Percentiles rank a stretch among this genome's conserved stretches.
These are phyloP conservation scores for Plasmodium berghei DNA, from an alignment of 169 alveolate species.

Conservation along the genomic window DNA sequence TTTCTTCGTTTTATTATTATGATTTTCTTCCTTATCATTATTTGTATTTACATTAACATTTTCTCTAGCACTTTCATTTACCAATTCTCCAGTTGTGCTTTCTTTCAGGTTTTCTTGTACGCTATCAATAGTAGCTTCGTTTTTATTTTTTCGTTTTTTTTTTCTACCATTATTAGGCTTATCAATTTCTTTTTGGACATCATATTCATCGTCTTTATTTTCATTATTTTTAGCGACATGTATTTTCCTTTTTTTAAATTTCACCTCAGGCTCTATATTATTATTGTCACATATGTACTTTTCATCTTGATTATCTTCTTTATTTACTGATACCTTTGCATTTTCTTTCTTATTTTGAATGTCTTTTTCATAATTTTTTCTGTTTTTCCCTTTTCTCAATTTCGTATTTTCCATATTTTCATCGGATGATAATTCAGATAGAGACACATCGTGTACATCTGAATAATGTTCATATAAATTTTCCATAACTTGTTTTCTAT, in stretches of 20 bases:
- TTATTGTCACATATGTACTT: slow-evolving; percentile 2
- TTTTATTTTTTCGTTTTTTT: too few relatives aligned
- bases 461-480: slow-evolving; percentile 39
- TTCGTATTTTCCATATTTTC: slow-evolving; percentile 6
- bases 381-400: slow-evolving; percentile 16
- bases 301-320: too few relatives aligned
- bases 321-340: neutral
- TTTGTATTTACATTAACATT: neutral
- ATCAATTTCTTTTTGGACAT: too few relatives aligned
- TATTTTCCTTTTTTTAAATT: too few relatives aligned
- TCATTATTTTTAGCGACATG: too few relatives aligned
- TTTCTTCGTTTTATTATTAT: slow-evolving; percentile 1
- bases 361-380: slow-evolving; percentile 16
- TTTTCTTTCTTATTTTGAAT: slow-evolving; percentile 21
- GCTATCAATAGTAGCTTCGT: neutral
- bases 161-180: too few relatives aligned
- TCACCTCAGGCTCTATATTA: neutral
- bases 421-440: slow-evolving; percentile 75
- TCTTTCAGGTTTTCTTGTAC: neutral
- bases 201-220: too few relatives aligned
- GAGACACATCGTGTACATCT: slow-evolving; percentile 54
- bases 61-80: neutral
- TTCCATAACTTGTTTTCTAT: neutral
- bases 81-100: neutral
- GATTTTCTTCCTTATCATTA: neutral